Conservation (phyloP, 2,329 filamentous ascomycete genomes). For the Botrytis byssoidea region DNA sequence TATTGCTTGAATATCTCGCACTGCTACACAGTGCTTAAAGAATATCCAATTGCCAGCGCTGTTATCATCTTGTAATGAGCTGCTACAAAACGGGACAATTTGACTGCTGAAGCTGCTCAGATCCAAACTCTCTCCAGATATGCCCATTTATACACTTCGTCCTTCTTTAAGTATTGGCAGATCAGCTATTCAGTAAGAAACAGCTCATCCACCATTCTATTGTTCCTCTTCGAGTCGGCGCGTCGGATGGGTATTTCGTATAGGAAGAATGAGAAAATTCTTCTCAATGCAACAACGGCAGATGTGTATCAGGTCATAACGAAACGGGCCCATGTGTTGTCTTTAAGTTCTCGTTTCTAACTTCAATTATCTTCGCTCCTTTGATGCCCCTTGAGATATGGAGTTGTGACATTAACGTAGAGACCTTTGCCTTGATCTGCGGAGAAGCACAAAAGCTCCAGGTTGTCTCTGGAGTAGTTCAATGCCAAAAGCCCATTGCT, state of each 20-base stretch:
- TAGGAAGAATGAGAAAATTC: no score
- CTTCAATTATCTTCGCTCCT: fast-evolving
- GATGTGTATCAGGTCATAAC: no score
- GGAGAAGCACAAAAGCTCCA: no score
- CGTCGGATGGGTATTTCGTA: no score
- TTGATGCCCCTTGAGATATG: not conserved
- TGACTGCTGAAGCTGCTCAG: not conserved
- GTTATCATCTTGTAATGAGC: not conserved
- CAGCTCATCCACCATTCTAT: not conserved
- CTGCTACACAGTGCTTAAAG: not conserved
- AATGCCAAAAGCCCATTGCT: not conserved
- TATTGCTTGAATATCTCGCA: not conserved
- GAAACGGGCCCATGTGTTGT: fast-evolving
- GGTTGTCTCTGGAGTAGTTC: fast-evolving
- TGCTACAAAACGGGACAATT: no score
- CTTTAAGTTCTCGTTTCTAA: not conserved
- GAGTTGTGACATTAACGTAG: not conserved
- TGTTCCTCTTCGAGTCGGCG: fast-evolving
- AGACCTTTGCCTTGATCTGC: not conserved
- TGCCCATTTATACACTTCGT: not conserved
- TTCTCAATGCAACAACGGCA: no score
- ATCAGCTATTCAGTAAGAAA: not conserved
- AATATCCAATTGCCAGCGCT: not conserved
- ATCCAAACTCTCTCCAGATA: no score
- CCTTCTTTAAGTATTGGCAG: no score